Percentiles rank a stretch among this genome's conserved stretches.
These are phyloP conservation scores for Pseudocercospora vitis DNA, from an alignment of 2,329 filamentous ascomycete species.

Conservation along the genomic window DNA sequence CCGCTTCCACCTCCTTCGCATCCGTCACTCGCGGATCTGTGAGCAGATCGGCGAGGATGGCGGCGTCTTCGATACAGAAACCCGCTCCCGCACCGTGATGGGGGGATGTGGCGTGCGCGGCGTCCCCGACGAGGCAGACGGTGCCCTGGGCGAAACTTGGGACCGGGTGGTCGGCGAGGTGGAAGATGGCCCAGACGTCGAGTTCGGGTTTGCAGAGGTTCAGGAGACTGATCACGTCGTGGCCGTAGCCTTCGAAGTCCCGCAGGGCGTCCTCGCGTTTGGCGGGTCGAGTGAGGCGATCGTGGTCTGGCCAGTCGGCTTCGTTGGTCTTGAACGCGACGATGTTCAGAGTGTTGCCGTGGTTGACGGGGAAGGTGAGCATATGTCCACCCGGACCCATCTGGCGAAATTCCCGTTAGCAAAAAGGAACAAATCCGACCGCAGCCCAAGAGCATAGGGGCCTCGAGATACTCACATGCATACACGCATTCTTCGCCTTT, in stretches of 20 bases:
- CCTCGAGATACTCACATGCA: conserved; percentile 34
- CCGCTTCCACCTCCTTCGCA: conserved; percentile 34
- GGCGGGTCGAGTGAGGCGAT: conserved; percentile 26
- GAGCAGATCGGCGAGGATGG: conserved; percentile 33
- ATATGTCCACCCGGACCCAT: conserved; percentile 51
- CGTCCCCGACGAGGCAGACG: conserved; percentile 42
- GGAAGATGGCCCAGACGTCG: conserved; percentile 44
- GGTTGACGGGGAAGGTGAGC: conserved; percentile 55
- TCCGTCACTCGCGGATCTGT: conserved; percentile 23
- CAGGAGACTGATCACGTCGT: conserved; percentile 29
- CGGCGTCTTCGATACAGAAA: conserved; percentile 35
- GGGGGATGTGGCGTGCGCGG: conserved; percentile 45
- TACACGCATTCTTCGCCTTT: conserved; percentile 31
- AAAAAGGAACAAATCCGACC: background rate
- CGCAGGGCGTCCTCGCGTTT: conserved; percentile 28
- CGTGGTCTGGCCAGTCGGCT: conserved; percentile 29
- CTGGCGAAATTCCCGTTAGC: conserved; percentile 10
- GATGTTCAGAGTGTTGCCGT: conserved; percentile 32
- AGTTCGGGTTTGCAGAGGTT: conserved; percentile 29
- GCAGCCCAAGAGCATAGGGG: too few relatives aligned
- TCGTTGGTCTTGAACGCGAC: conserved; percentile 31
- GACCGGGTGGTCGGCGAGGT: conserved; percentile 40
- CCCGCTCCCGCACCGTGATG: conserved; percentile 43
- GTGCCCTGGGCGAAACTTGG: conserved; percentile 39
- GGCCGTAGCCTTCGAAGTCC: conserved; percentile 31